These are phyloP conservation scores for Wickerhamiella galacta DNA, from an alignment of 805 yeast species.

Conservation along the genomic window DNA sequence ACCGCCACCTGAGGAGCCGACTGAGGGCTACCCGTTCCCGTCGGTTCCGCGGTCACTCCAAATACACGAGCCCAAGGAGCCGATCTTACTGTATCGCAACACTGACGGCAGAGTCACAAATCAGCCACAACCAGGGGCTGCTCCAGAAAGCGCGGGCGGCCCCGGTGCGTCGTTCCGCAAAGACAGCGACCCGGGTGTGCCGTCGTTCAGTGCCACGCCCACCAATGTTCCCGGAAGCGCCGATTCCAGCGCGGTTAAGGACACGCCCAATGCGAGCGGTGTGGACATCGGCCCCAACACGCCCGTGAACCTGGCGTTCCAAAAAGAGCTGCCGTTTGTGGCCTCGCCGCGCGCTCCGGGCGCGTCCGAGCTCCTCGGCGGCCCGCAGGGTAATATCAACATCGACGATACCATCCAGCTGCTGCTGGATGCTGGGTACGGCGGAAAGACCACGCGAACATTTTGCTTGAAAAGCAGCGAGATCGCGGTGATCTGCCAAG, in stretches of 20 bases:
- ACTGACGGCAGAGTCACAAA: constrained; percentile 24
- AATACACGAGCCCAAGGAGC: constrained; percentile 58
- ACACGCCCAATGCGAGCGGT: background rate
- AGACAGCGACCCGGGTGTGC: background rate
- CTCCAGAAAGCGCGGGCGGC: constrained; percentile 12
- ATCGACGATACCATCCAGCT: constrained; percentile 84
- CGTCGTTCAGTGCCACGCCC: background rate
- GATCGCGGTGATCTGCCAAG: constrained; percentile 69
- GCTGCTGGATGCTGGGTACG: constrained; percentile 85
- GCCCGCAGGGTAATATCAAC: constrained; percentile 26
- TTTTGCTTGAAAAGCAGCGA: constrained; percentile 80
- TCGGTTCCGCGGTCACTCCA: constrained; percentile 26
- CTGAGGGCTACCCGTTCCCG: constrained; percentile 15
- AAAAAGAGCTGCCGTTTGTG: constrained; percentile 15
- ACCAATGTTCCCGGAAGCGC: too few species aligned
- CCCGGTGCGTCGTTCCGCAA: constrained; percentile 9
- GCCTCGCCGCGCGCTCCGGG: constrained; percentile 15
- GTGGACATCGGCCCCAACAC: background rate
- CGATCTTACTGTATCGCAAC: constrained; percentile 44
- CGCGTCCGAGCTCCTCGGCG: constrained; percentile 19
- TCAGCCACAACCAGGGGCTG: constrained; percentile 6
- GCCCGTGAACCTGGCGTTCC: constrained; percentile 2
- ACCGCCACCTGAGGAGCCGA: constrained; percentile 24
- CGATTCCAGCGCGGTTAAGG: too few species aligned
- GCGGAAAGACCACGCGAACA: constrained; percentile 79